phyloP scores from a whole-genome alignment of 345 rosid species.

The Hypericum androsaemum region DNA sequence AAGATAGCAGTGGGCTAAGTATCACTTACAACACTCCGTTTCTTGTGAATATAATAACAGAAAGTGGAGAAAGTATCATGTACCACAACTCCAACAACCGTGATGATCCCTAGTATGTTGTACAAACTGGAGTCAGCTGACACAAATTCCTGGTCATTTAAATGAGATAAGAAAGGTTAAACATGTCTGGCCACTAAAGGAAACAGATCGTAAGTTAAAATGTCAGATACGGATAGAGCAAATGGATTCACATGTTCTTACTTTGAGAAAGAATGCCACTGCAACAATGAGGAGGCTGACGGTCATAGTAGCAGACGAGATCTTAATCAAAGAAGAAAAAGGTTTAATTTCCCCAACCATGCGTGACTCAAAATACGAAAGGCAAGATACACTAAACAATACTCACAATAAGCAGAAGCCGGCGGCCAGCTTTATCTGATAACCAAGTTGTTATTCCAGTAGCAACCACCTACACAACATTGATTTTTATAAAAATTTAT shows the following conservation, averaged over 20 bases:
- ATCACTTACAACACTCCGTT: slow-evolving; percentile 8
- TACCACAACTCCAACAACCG: slow-evolving; percentile 91
- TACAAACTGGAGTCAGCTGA: slow-evolving; percentile 48
- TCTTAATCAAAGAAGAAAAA: slow-evolving; percentile 28
- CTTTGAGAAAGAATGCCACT: slow-evolving; percentile 63
- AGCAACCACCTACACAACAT: slow-evolving; percentile 54
- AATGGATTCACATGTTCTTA: slow-evolving; percentile 2
- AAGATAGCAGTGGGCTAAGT: slow-evolving; percentile 3
- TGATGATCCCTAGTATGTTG: slow-evolving; percentile 47
- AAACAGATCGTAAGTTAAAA: not conserved
- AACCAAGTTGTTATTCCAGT: slow-evolving; percentile 87
- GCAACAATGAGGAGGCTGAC: slow-evolving; percentile 71
- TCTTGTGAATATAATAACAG: slow-evolving; percentile 1
- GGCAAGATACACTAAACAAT: too few relatives aligned
- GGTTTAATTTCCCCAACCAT: not conserved
- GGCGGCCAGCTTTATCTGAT: slow-evolving; percentile 76
- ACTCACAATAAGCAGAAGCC: slow-evolving; percentile 82
- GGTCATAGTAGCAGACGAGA: slow-evolving; percentile 75
- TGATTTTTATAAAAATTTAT: not conserved
- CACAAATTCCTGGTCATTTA: slow-evolving; percentile 37
- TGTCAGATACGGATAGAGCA: not conserved
- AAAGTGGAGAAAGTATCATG: slow-evolving; percentile 20
- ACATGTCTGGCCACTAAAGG: not conserved
- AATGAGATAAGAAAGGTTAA: slow-evolving; percentile 3
- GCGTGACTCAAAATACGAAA: not conserved